These are phyloP conservation scores for Plasmodium coatneyi DNA, from an alignment of 169 alveolate genomes.

Conservation along the genomic window DNA sequence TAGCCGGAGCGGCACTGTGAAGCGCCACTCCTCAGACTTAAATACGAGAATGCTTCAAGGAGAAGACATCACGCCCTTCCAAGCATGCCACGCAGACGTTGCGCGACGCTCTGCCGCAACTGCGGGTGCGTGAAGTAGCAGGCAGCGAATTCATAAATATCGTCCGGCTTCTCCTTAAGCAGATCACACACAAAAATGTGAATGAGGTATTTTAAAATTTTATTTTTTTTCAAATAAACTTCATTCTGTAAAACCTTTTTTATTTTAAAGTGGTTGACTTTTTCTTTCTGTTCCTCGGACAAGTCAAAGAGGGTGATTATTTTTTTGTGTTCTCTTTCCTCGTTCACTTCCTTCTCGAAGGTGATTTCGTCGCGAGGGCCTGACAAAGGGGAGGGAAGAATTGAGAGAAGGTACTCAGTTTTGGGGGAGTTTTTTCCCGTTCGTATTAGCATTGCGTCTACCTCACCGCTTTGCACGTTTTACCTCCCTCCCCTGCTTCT, in stretches of 20 bases:
- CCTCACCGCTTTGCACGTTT: neutral
- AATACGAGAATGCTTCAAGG: neutral
- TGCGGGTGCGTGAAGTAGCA: constrained; percentile 43
- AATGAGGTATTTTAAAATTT: constrained; percentile 41
- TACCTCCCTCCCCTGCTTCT: neutral
- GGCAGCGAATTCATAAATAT: constrained; percentile 51
- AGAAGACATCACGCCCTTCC: neutral
- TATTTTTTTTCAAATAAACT: constrained; percentile 57
- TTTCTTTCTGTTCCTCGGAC: constrained; percentile 22
- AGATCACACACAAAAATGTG: constrained; percentile 41
- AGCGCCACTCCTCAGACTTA: neutral
- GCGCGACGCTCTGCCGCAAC: constrained; percentile 1
- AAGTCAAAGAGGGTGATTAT: constrained; percentile 24
- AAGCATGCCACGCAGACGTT: neutral
- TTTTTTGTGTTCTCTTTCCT: constrained; percentile 16
- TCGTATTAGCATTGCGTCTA: neutral
- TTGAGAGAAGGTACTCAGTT: neutral
- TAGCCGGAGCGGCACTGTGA: neutral
- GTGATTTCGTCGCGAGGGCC: constrained; percentile 6
- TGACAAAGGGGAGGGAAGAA: neutral
- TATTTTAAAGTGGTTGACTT: constrained; percentile 46
- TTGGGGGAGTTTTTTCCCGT: too few relatives aligned
- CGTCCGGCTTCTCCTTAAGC: constrained; percentile 51
- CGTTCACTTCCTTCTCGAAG: constrained; percentile 19
- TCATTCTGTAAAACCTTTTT: constrained; percentile 54